Evolutionary conservation across 768 basidiomycete species (phyloP).

Genomic region (Ramaria sp.): DNA sequence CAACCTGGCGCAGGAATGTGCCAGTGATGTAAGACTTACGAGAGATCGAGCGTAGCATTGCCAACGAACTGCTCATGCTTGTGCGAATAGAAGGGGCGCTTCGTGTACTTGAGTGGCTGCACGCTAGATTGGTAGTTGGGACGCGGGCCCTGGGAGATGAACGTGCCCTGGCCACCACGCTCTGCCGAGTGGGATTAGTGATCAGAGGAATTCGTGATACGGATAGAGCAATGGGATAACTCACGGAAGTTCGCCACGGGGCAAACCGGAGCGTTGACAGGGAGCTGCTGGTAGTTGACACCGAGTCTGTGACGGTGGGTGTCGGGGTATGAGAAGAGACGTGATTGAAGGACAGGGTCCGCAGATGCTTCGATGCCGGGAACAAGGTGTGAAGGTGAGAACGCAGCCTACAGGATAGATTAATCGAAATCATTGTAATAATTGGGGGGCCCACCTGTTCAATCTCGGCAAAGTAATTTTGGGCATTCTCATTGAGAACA

Average conservation of each 20-base stretch:
- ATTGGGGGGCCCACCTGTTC: slow-evolving; percentile 61
- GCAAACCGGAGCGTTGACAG: slow-evolving; percentile 69
- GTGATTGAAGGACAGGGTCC: slow-evolving; percentile 89
- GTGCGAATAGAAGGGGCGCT: slow-evolving; percentile 26
- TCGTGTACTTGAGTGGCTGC: slow-evolving; percentile 54
- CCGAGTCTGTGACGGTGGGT: slow-evolving; percentile 82
- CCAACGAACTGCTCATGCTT: slow-evolving; percentile 72
- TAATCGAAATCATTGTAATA: slow-evolving; percentile 11
- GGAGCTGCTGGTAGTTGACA: slow-evolving; percentile 69
- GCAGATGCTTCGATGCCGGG: slow-evolving; percentile 85
- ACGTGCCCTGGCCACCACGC: slow-evolving; percentile 63
- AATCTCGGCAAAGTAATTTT: slow-evolving; percentile 91
- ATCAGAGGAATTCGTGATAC: background rate
- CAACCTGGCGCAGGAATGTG: too few species aligned
- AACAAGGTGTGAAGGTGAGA: slow-evolving; percentile 79
- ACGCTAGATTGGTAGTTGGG: slow-evolving; percentile 85
- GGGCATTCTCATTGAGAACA: slow-evolving; percentile 63
- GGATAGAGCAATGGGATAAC: background rate
- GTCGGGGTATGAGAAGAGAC: slow-evolving; percentile 91
- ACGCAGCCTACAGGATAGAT: slow-evolving; percentile 41
- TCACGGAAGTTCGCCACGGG: slow-evolving; percentile 74
- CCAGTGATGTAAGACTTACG: background rate
- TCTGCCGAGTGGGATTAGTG: slow-evolving; percentile 20
- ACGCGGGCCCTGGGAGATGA: slow-evolving; percentile 69
- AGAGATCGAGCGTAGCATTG: slow-evolving; percentile 51